Evolutionary conservation across 2,329 filamentous ascomycete genomes (phyloP).

Genomic region (Ustilaginoidea virens): DNA sequence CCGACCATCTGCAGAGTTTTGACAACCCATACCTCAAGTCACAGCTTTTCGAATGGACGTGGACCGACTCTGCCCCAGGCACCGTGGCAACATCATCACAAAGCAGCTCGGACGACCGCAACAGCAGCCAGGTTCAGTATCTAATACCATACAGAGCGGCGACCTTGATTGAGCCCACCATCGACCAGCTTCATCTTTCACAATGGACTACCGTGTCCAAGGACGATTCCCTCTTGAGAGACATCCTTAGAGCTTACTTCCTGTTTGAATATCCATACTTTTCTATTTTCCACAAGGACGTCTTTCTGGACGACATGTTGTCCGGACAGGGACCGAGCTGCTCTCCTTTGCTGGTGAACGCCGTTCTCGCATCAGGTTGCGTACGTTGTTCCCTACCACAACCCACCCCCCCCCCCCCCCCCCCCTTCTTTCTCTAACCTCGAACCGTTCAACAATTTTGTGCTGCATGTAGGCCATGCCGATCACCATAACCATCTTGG

Average conservation of each 20-base stretch:
- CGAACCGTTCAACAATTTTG: too few species aligned
- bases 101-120: background rate
- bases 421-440: too few species aligned
- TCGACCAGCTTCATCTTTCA: slow-evolving; percentile 15
- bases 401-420: too few species aligned
- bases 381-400: too few species aligned
- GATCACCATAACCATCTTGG: too few species aligned
- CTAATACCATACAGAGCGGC: slow-evolving; percentile 22
- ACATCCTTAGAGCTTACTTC: slow-evolving; percentile 13
- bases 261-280: slow-evolving; percentile 21
- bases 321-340: slow-evolving; percentile 17
- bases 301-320: slow-evolving; percentile 23
- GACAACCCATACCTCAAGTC: slow-evolving; percentile 14
- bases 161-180: slow-evolving; percentile 16
- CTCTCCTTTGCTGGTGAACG: slow-evolving; percentile 23
- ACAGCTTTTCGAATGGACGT: slow-evolving; percentile 14
- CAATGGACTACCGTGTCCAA: slow-evolving; percentile 20
- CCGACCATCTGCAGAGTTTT: slow-evolving; percentile 1
- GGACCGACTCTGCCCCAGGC: too few species aligned
- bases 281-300: slow-evolving; percentile 21
- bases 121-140: slow-evolving; percentile 9
- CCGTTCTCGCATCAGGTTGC: slow-evolving; percentile 19
- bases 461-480: too few species aligned
- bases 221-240: slow-evolving; percentile 20
- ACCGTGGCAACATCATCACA: slow-evolving; percentile 6